Evolutionary conservation across 2,329 filamentous ascomycete genomes (phyloP).

Genomic region (Pyrenophora teres): DNA sequence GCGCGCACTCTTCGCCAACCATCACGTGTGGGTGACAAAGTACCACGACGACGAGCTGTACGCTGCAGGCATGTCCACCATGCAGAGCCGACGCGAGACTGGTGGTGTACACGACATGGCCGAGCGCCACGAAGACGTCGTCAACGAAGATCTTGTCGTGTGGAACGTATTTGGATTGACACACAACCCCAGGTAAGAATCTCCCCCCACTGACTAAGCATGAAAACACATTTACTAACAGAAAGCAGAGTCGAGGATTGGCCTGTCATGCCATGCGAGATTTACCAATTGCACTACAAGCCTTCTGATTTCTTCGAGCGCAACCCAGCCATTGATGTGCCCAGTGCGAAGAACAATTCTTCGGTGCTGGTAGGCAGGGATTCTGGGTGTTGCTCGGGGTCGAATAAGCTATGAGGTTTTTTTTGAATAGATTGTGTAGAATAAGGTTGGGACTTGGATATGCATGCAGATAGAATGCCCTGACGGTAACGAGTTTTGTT

Average conservation of each 20-base stretch:
- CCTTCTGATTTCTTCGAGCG: constrained; percentile 60
- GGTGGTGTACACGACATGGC: constrained; percentile 54
- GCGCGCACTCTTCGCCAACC: constrained; percentile 56
- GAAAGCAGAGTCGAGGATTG: constrained; percentile 51
- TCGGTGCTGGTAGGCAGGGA: constrained; percentile 37
- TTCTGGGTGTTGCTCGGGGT: constrained; percentile 21
- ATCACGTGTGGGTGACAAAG: constrained; percentile 61
- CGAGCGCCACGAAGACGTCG: constrained; percentile 49
- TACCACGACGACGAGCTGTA: constrained; percentile 59
- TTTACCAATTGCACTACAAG: constrained; percentile 54
- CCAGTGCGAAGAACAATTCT: constrained; percentile 42
- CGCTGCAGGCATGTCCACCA: constrained; percentile 55
- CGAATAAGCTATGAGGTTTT: constrained; percentile 18
- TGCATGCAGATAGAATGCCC: no score
- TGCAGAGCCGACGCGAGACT: constrained; percentile 51
- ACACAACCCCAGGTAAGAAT: constrained; percentile 53
- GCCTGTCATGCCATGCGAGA: constrained; percentile 58
- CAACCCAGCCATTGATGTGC: constrained; percentile 61
- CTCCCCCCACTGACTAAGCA: neutral
- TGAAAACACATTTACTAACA: neutral
- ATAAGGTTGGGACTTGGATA: no score
- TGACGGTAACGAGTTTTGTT: no score
- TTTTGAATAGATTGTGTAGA: neutral
- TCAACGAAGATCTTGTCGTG: constrained; percentile 55
- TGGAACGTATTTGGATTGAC: constrained; percentile 58